Evolutionary conservation across 345 rosid genomes (phyloP), one percentile per base, ranked within the genome.

Genomic region (Rubroshorea leprosula): DNA sequence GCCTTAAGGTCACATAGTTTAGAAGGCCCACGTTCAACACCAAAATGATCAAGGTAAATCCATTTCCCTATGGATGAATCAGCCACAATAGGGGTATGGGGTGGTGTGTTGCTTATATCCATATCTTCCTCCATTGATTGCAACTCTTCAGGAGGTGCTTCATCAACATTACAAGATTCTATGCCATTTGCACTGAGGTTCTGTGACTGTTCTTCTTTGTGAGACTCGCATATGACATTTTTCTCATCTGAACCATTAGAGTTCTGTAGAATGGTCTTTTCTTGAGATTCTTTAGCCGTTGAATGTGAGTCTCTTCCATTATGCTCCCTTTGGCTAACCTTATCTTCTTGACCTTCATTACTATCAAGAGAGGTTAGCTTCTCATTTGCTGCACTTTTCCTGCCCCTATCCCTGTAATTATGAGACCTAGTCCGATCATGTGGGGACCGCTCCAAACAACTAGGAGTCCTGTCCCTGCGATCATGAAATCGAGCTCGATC

Each of bases 91-190:
- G 94, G 80, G 60, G 52, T 78, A 80, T 94, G 95, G 57, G 99
- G 99, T 27, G 99, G 95, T 0, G 95, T 87, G 68, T 93, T 91
- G 67, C 94, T 81, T 58, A 93, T 93, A 72, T 93, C 99, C 99
- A 93, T 94, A 75, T 94, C 99, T 76, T 90, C 99, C 83, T 94
- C 99, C 99, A 94, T 94, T 25, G 99, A 94, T 20, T 68, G 78
- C 74, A 82, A 72, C 77, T 85, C 97, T 73, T 80, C 90, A 22
- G 73, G 75, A 69, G 79, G 79, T 58, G 67, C 74, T 60, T 49
- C 85, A 69, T 67, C 74, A 55, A 62, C 78, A 54, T 59, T 70
- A 60, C 81, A 69, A 61, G 80, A 69, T 57, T 76, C 83, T 66
- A 61, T 74, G 73, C 68, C 61, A 70, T 63, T 69, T 38, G 51